These are phyloP conservation scores for Meira nashicola DNA, from an alignment of 1,284 basidiomycete genomes.

Conservation along the genomic window DNA sequence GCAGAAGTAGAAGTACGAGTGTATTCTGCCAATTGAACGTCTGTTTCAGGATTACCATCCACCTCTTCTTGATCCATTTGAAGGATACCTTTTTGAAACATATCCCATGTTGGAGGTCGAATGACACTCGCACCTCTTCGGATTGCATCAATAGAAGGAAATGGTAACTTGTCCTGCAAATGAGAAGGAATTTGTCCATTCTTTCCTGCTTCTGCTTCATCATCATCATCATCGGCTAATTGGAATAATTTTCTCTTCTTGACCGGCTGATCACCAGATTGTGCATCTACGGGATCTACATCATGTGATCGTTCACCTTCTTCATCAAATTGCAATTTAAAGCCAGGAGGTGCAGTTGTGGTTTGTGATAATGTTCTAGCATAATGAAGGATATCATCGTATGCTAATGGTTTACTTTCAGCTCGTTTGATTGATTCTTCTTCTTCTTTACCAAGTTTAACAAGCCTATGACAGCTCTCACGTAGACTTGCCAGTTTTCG, in stretches of 20 bases:
- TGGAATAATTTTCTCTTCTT: neutral
- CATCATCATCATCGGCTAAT: constrained; percentile 3
- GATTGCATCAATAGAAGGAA: constrained; percentile 2
- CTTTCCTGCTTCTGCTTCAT: neutral
- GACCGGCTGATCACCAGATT: neutral
- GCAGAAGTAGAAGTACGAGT: neutral
- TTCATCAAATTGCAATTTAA: constrained; percentile 2
- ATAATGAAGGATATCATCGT: constrained; percentile 4
- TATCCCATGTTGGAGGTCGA: neutral
- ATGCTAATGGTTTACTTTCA: neutral
- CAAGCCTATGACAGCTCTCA: neutral
- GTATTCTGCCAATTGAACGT: neutral
- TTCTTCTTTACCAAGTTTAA: constrained; percentile 7
- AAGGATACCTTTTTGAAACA: neutral
- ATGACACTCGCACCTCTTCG: constrained; percentile 3
- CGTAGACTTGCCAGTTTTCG: neutral
- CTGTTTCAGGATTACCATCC: neutral
- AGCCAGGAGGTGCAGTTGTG: constrained; percentile 7
- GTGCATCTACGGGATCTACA: neutral
- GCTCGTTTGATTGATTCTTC: neutral
- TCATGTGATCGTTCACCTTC: neutral
- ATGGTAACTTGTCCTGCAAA: constrained; percentile 9
- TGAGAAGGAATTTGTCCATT: constrained; percentile 2
- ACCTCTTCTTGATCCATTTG: neutral
- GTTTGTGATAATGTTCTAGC: constrained; percentile 7